A percentile compares a stretch with the other conserved stretches of the same genome.
Conservation (phyloP, 768 basidiomycete genomes). For the Termitomyces sp. region DNA sequence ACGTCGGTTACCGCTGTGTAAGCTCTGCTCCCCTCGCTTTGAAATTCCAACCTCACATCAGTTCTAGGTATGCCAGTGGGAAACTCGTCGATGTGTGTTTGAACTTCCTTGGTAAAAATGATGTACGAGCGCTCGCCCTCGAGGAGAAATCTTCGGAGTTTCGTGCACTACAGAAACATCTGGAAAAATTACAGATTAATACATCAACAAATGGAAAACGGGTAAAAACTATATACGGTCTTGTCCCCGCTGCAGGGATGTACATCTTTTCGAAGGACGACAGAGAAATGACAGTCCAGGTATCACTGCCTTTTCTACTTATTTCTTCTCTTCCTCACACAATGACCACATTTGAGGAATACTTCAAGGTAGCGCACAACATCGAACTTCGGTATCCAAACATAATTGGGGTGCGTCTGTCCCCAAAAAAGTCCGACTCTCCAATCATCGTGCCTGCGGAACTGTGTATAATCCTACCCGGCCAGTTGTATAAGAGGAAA, state of each 20-base stretch:
- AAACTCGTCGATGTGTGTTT: constrained; percentile 29
- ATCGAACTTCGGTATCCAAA: constrained; percentile 28
- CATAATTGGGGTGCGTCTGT: constrained; percentile 34
- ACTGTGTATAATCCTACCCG: constrained; percentile 37
- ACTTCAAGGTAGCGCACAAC: constrained; percentile 34
- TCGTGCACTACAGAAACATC: constrained; percentile 31
- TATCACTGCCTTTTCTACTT: constrained; percentile 14
- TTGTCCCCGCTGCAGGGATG: constrained; percentile 35
- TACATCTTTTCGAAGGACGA: constrained; percentile 36
- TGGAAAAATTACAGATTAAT: constrained; percentile 32
- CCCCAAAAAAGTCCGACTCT: constrained; percentile 18
- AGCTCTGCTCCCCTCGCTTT: constrained; percentile 3
- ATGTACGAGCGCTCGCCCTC: constrained; percentile 28
- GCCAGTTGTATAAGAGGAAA: constrained; percentile 47
- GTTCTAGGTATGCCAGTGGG: constrained; percentile 27
- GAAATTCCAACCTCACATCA: background rate
- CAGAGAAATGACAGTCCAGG: constrained; percentile 34
- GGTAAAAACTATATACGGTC: constrained; percentile 31
- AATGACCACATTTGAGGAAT: constrained; percentile 30
- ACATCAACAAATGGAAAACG: constrained; percentile 20
- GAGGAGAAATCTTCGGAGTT: constrained; percentile 18
- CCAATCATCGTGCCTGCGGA: constrained; percentile 48
- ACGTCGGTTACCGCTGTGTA: constrained; percentile 44
- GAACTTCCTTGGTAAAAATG: constrained; percentile 16
- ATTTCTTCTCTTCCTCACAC: background rate